Evolutionary conservation across 2,329 filamentous ascomycete genomes (phyloP), one percentile per base, ranked within the genome.

Genomic region (Penicillium oxalicum): DNA sequence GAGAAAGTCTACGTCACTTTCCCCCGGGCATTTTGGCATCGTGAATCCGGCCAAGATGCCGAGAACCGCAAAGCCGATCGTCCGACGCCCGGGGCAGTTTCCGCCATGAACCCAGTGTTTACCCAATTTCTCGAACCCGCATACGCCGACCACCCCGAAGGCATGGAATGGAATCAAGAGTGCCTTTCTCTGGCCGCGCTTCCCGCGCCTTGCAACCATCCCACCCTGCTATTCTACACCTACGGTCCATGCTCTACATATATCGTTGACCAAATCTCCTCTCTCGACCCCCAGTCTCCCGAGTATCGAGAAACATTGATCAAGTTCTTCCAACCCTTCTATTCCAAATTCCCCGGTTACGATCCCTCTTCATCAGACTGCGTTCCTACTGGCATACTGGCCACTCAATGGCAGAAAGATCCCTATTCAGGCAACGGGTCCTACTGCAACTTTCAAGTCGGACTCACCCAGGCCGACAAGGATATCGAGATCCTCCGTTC

Each of bases 391-490:
- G 78, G 74, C 0, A 78, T 83, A 35, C 73, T 90, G 3, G 82
- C 87, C 0, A 94, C 90, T 0, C 77, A 80, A 49, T 95, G 90
- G 90, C 76, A 87, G 27, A 78, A 78, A 41, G 90, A 95, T 61
- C 81, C 86, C 12, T 78, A 90, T 29, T 87, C 90, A 0, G 90
- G 91, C 0, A 82, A 85, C 61, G 90, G 91, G 7, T 87, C 84
- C 57, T 95, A 95, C 66, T 80, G 78, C 44, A 95, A 95, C 66
- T 95, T 95, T 69, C 89, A 90, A 60, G 76, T 86, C 12, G 89
- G 88, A 0, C 63, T 91, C 40, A 73, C 81, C 56, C 74, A 81
- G 5, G 88, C 84, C 0, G 87, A 91, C 57, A 72, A 76, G 49
- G 87, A 94, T 63, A 81, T 95, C 41, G 78, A 84, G 64, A 64